Conservation (phyloP, 768 basidiomycete genomes). For the Amanita jacksonii region DNA sequence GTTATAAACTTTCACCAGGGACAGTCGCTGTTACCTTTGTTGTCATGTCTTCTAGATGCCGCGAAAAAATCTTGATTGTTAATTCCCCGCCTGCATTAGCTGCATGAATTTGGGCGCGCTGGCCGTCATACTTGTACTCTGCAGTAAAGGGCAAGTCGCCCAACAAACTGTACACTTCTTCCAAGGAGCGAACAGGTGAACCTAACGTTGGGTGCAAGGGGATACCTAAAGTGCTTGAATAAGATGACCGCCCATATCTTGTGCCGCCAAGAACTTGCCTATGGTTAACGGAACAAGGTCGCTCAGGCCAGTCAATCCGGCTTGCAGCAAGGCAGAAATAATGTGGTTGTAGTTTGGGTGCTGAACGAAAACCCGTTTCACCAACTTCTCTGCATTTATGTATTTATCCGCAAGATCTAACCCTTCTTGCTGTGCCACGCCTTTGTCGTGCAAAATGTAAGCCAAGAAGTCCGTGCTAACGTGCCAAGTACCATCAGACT, state of each 20-base stretch:
- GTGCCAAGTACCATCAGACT: constrained; percentile 15
- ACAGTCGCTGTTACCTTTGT: constrained; percentile 45
- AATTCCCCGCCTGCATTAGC: constrained; percentile 18
- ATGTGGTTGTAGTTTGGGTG: constrained; percentile 76
- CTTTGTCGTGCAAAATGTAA: constrained; percentile 13
- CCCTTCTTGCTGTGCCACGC: constrained; percentile 19
- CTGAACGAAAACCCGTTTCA: constrained; percentile 66
- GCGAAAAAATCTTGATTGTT: constrained; percentile 66
- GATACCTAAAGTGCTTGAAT: constrained; percentile 38
- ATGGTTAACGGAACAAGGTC: constrained; percentile 57
- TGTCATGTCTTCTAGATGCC: constrained; percentile 90
- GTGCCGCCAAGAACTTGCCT: constrained; percentile 37
- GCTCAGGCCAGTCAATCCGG: constrained; percentile 50
- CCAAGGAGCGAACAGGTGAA: constrained; percentile 74
- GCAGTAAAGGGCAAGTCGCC: constrained; percentile 62
- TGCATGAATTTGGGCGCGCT: constrained; percentile 76
- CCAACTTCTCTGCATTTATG: constrained; percentile 46
- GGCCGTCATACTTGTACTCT: constrained; percentile 90
- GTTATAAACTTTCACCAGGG: background rate
- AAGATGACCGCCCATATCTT: background rate
- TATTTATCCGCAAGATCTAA: constrained; percentile 35
- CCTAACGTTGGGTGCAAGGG: constrained; percentile 85
- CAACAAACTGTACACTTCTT: constrained; percentile 72
- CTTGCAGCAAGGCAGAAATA: constrained; percentile 45
- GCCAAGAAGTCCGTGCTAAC: constrained; percentile 20